These are phyloP conservation scores for Theobroma cacao DNA, from an alignment of 345 rosid species.

Conservation along the genomic window DNA sequence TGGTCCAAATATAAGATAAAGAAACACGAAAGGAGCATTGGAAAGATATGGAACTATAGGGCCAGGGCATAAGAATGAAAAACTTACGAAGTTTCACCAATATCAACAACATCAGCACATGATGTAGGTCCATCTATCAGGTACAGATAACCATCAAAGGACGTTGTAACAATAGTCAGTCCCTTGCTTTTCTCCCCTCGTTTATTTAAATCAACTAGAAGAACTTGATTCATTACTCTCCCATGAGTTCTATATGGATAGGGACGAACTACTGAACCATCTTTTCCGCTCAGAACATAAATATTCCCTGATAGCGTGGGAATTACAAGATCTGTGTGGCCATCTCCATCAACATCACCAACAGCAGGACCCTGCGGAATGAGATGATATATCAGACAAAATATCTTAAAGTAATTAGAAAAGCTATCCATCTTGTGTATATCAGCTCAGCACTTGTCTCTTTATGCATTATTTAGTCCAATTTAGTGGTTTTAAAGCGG, in stretches of 20 bases:
- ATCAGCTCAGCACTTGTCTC: not conserved
- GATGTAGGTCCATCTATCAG: constrained; percentile 98
- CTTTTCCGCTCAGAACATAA: constrained; percentile 91
- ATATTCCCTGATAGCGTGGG: constrained; percentile 93
- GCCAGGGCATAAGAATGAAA: not conserved
- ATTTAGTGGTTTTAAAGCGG: not conserved
- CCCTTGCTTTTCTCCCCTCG: constrained; percentile 79
- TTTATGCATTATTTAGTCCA: not conserved
- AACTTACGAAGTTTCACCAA: constrained; percentile 98
- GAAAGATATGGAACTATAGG: constrained; percentile 13
- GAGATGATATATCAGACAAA: constrained; percentile 3
- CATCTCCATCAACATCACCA: constrained; percentile 98
- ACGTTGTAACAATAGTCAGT: constrained; percentile 85
- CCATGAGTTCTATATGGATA: constrained; percentile 98
- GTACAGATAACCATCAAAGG: constrained; percentile 95
- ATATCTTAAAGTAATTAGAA: not conserved
- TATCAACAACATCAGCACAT: constrained; percentile 94
- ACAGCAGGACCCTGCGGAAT: constrained; percentile 75
- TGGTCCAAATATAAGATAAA: constrained; percentile 15
- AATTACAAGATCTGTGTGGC: constrained; percentile 88
- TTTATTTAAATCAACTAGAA: constrained; percentile 85
- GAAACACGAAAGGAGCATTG: constrained; percentile 8
- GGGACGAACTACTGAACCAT: constrained; percentile 82
- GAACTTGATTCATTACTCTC: constrained; percentile 97
- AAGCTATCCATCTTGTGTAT: not conserved